These are phyloP conservation scores for Achaetomium macrosporum DNA, from an alignment of 2,329 filamentous ascomycete species.

Conservation along the genomic window DNA sequence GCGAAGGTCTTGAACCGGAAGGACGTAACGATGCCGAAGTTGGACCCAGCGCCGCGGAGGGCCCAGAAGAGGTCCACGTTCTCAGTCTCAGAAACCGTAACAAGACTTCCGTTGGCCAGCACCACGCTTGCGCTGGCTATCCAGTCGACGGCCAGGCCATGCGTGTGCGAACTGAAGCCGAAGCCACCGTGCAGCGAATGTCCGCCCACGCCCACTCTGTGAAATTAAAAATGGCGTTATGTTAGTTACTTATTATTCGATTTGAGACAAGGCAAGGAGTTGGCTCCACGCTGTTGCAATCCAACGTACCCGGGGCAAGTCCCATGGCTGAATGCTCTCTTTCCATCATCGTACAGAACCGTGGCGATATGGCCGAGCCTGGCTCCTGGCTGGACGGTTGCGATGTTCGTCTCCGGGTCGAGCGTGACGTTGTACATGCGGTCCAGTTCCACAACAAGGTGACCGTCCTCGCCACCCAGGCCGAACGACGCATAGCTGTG, in stretches of 20 bases:
- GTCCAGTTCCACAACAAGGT: slow-evolving; percentile 44
- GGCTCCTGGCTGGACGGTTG: slow-evolving; percentile 45
- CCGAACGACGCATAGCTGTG: slow-evolving; percentile 48
- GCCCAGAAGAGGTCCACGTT: slow-evolving; percentile 41
- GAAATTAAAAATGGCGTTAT: no score
- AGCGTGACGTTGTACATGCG: slow-evolving; percentile 38
- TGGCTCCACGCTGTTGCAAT: neutral
- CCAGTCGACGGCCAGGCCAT: slow-evolving; percentile 34
- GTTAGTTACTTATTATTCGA: neutral
- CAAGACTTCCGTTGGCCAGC: slow-evolving; percentile 31
- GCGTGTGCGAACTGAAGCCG: slow-evolving; percentile 33
- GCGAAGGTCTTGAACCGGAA: slow-evolving; percentile 37
- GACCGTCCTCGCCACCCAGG: slow-evolving; percentile 43
- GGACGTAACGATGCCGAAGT: slow-evolving; percentile 36
- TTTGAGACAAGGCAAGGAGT: slow-evolving; percentile 10
- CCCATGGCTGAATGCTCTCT: slow-evolving; percentile 42
- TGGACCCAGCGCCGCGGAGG: slow-evolving; percentile 37
- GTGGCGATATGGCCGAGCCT: slow-evolving; percentile 43
- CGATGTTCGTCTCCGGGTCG: slow-evolving; percentile 35
- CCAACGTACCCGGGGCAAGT: slow-evolving; percentile 44
- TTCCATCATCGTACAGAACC: slow-evolving; percentile 34
- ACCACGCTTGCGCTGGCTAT: slow-evolving; percentile 33
- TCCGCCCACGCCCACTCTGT: slow-evolving; percentile 36
- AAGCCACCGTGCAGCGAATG: slow-evolving; percentile 38
- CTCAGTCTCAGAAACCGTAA: slow-evolving; percentile 29